phyloP scores from a whole-genome alignment of 2,329 filamentous ascomycete species.

The Cordyceps pruinosa region DNA sequence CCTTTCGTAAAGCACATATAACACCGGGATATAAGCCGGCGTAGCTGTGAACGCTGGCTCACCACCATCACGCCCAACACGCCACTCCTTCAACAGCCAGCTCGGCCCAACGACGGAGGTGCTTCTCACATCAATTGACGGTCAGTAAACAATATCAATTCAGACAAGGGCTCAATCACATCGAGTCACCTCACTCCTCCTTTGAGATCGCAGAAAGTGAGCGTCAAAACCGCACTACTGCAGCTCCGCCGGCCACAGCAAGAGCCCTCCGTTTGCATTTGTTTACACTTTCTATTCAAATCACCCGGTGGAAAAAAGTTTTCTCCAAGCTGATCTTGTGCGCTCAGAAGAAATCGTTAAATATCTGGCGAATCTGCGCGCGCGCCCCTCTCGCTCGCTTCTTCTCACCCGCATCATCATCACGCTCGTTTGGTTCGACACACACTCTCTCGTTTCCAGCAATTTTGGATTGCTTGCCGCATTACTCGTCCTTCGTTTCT shows the following conservation, averaged over 20 bases:
- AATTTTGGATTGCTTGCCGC: constrained; percentile 1
- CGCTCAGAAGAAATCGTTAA: background rate
- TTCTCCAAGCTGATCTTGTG: constrained; percentile 3
- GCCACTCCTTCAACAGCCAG: background rate
- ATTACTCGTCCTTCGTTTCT: background rate
- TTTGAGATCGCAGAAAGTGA: background rate
- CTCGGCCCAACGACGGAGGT: background rate
- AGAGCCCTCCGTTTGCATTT: constrained; percentile 8
- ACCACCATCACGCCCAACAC: background rate
- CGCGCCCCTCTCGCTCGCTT: background rate
- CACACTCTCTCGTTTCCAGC: background rate
- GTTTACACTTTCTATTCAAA: constrained; percentile 1
- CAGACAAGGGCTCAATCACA: background rate
- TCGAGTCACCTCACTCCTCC: background rate
- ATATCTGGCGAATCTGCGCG: background rate
- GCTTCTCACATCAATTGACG: background rate
- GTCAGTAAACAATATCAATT: background rate
- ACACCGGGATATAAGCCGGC: background rate
- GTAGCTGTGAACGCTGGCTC: background rate
- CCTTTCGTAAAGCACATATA: background rate
- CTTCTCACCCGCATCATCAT: background rate
- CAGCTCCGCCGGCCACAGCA: background rate
- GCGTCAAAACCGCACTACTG: constrained; percentile 3
- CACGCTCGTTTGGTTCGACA: constrained; percentile 3
- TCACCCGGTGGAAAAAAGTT: background rate